A percentile compares a stretch with the other conserved stretches of the same genome.
Conservation (phyloP, 2,329 filamentous ascomycete genomes). For the Claviceps sp. region DNA sequence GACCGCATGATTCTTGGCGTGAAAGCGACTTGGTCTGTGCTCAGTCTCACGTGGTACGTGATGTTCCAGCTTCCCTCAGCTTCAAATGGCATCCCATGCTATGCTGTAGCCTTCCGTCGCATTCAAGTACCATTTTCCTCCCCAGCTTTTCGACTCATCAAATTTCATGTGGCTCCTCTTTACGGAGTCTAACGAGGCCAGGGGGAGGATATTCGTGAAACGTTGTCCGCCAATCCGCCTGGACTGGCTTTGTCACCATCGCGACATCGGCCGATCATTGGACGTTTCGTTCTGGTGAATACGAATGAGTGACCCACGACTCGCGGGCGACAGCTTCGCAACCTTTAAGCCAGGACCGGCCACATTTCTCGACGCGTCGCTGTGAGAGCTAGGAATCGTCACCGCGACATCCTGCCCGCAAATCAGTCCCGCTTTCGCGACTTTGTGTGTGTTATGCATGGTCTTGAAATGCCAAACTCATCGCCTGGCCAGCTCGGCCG, state of each 20-base stretch:
- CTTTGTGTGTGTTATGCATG: neutral
- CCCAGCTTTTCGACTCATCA: neutral
- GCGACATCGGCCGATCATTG: neutral
- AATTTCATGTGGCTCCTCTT: conserved; percentile 10
- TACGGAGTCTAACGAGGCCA: conserved; percentile 9
- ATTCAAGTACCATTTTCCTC: neutral
- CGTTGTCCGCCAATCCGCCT: neutral
- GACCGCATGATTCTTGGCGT: neutral
- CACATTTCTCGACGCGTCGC: neutral
- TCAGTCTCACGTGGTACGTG: conserved; percentile 12
- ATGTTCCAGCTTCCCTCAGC: conserved; percentile 6
- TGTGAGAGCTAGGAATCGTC: too few species aligned
- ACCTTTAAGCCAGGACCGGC: neutral
- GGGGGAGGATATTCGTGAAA: conserved; percentile 13
- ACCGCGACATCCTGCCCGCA: neutral
- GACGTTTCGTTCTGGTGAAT: neutral
- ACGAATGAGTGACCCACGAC: neutral
- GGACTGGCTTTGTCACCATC: neutral
- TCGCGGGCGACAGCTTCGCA: neutral
- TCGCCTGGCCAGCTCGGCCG: conserved; percentile 16
- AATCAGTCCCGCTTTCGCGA: neutral
- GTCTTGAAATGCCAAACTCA: conserved; percentile 17
- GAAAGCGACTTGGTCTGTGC: conserved; percentile 10
- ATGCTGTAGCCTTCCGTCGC: neutral
- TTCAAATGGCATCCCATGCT: conserved; percentile 2